These are phyloP conservation scores for Exophiala alcalophila DNA, from an alignment of 2,329 filamentous ascomycete species.

Conservation along the genomic window DNA sequence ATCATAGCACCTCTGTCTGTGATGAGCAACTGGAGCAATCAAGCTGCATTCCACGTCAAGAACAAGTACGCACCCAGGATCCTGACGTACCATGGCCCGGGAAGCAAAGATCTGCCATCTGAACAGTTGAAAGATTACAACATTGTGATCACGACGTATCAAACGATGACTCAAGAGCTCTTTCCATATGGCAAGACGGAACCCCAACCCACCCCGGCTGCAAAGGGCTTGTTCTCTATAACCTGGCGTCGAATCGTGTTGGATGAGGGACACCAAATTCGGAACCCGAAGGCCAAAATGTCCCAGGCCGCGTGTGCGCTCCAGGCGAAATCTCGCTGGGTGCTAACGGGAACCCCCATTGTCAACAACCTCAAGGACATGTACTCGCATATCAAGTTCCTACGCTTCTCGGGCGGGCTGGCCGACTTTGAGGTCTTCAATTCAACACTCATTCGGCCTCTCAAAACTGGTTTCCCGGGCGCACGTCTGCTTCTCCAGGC, in stretches of 20 bases:
- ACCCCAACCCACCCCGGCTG: conserved; percentile 41
- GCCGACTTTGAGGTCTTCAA: conserved; percentile 73
- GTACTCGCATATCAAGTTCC: conserved; percentile 74
- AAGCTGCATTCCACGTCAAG: conserved; percentile 70
- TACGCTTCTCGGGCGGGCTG: conserved; percentile 71
- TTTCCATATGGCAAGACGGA: conserved; percentile 48
- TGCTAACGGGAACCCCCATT: conserved; percentile 76
- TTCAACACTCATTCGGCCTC: conserved; percentile 64
- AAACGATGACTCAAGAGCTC: conserved; percentile 67
- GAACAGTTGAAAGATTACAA: conserved; percentile 64
- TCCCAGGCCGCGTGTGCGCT: conserved; percentile 66
- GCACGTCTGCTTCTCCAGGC: conserved; percentile 67
- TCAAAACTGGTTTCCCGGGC: conserved; percentile 56
- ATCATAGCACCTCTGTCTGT: conserved; percentile 80
- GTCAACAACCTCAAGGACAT: conserved; percentile 79
- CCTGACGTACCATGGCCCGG: conserved; percentile 69
- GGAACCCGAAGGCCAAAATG: conserved; percentile 71
- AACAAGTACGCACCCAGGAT: conserved; percentile 62
- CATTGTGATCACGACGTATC: conserved; percentile 81
- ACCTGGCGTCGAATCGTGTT: conserved; percentile 77
- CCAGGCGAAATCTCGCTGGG: conserved; percentile 71
- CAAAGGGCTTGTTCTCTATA: conserved; percentile 58
- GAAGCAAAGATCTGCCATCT: conserved; percentile 53
- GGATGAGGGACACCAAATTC: conserved; percentile 79
- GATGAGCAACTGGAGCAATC: conserved; percentile 86